These are phyloP conservation scores for Russula griseocarnosa DNA, from an alignment of 768 basidiomycete genomes.

Conservation along the genomic window DNA sequence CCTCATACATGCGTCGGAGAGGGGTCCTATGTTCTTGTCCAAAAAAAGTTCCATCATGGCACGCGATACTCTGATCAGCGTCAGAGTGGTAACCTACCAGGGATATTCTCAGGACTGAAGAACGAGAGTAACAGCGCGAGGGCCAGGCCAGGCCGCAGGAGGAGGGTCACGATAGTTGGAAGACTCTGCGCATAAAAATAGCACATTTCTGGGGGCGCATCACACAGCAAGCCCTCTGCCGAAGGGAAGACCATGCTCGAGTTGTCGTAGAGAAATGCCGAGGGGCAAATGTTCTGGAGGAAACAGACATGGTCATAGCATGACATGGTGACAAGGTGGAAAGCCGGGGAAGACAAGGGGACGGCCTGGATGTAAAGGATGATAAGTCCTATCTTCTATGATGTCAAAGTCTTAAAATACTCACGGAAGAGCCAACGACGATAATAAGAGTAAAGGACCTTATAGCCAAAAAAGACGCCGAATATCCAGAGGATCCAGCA, in stretches of 20 bases:
- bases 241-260: slow-evolving; percentile 35
- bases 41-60: slow-evolving; percentile 76
- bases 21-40: slow-evolving; percentile 66
- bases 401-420: slow-evolving; percentile 36
- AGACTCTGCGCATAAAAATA: slow-evolving; percentile 82
- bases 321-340: slow-evolving; percentile 67
- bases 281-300: slow-evolving; percentile 68
- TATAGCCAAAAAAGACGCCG: too few relatives aligned
- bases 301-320: slow-evolving; percentile 69
- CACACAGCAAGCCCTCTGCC: slow-evolving; percentile 35
- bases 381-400: slow-evolving; percentile 4
- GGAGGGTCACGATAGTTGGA: slow-evolving; percentile 73
- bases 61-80: slow-evolving; percentile 43
- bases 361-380: slow-evolving; percentile 51
- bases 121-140: slow-evolving; percentile 67
- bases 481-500: too few relatives aligned
- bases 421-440: slow-evolving; percentile 76
- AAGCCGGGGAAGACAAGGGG: slow-evolving; percentile 77
- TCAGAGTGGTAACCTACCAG: slow-evolving; percentile 42
- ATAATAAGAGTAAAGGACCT: slow-evolving; percentile 25
- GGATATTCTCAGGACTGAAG: slow-evolving; percentile 42
- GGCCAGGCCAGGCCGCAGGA: slow-evolving; percentile 76
- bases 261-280: slow-evolving; percentile 54
- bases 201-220: slow-evolving; percentile 75
- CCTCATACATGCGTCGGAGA: slow-evolving; percentile 65